These are phyloP conservation scores for Mycosphaerella sp. DNA, from an alignment of 2,329 filamentous ascomycete genomes.

Conservation along the genomic window DNA sequence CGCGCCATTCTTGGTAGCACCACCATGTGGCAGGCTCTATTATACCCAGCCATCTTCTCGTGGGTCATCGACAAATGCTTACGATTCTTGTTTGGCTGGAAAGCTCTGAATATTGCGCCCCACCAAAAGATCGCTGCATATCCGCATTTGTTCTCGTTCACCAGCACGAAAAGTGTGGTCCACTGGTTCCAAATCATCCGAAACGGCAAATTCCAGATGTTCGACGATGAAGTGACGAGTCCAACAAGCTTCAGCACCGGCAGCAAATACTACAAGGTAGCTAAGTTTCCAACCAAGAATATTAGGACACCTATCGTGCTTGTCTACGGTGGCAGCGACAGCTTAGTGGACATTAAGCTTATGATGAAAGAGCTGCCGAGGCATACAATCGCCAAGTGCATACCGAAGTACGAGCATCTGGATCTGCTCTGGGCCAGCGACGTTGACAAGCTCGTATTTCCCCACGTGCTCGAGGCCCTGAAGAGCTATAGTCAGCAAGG, in stretches of 20 bases:
- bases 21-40: slow-evolving; percentile 93
- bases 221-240: slow-evolving; percentile 84
- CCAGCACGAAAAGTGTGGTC: slow-evolving; percentile 91
- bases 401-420: slow-evolving; percentile 91
- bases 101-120: slow-evolving; percentile 70
- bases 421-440: slow-evolving; percentile 94
- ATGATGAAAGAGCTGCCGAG: slow-evolving; percentile 85
- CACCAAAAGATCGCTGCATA: slow-evolving; percentile 94
- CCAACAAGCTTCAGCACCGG: slow-evolving; percentile 63
- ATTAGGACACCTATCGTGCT: slow-evolving; percentile 94
- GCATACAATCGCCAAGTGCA: slow-evolving; percentile 77
- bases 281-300: slow-evolving; percentile 91
- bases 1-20: slow-evolving; percentile 86
- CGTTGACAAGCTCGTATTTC: slow-evolving; percentile 77
- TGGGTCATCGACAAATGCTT: slow-evolving; percentile 77
- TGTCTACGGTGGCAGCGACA: slow-evolving; percentile 89
- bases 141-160: slow-evolving; percentile 92
- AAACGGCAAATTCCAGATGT: slow-evolving; percentile 96
- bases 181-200: slow-evolving; percentile 99
- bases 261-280: slow-evolving; percentile 89
- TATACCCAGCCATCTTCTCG: slow-evolving; percentile 91
- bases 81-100: slow-evolving; percentile 84
- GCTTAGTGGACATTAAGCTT: slow-evolving; percentile 83
- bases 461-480: slow-evolving; percentile 83
- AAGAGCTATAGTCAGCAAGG: slow-evolving; percentile 51